Evolutionary conservation across 305 asterid species (phyloP).

Genomic region (Fraxinus sp.): DNA sequence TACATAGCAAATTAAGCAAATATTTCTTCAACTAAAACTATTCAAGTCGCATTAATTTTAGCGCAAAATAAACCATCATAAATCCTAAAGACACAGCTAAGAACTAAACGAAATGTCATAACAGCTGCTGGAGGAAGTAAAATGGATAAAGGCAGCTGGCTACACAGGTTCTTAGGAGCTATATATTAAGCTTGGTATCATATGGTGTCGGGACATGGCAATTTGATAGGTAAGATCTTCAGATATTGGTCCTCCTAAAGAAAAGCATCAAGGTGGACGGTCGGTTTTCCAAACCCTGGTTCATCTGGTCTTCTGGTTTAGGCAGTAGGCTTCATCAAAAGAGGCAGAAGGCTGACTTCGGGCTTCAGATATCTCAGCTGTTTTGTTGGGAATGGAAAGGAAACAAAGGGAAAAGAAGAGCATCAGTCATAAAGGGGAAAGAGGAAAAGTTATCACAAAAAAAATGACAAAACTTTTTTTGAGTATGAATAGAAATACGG

Average conservation of each 20-base stretch:
- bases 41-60: background rate
- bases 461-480: background rate
- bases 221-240: conserved; percentile 68
- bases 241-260: conserved; percentile 63
- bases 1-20: background rate
- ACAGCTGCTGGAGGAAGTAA: conserved; percentile 43
- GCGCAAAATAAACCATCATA: conserved; percentile 15
- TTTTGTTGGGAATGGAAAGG: conserved; percentile 22
- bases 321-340: conserved; percentile 80
- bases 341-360: conserved; percentile 71
- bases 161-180: conserved; percentile 64
- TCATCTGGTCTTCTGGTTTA: conserved; percentile 93
- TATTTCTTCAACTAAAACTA: background rate
- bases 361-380: conserved; percentile 93
- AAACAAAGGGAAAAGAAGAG: background rate
- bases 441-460: background rate
- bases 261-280: conserved; percentile 85
- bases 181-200: conserved; percentile 56
- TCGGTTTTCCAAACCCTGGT: conserved; percentile 57
- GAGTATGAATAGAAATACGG: conserved; percentile 28
- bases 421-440: background rate
- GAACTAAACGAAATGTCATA: conserved; percentile 32
- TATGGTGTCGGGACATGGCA: conserved; percentile 66
- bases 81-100: conserved; percentile 39
- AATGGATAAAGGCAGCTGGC: conserved; percentile 50